Evolutionary conservation across 169 alveolate species (phyloP).

Genomic region (Miamiensis avidus): DNA sequence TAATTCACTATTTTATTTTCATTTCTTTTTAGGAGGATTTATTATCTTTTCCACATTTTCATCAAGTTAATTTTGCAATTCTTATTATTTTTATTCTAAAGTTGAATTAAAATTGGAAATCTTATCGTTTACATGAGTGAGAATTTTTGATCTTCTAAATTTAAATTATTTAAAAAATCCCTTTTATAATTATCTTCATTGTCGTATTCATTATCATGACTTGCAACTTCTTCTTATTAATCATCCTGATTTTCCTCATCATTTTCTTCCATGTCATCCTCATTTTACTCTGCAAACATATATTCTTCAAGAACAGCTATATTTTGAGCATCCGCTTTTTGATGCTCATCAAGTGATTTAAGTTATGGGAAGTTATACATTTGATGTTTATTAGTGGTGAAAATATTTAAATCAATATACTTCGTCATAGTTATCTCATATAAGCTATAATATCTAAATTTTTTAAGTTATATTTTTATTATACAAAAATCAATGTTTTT

Average conservation of each 20-base stretch:
- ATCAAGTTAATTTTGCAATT: background rate
- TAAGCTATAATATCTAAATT: background rate
- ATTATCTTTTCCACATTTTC: background rate
- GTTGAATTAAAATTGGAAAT: too few species aligned
- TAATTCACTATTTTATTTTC: too few species aligned
- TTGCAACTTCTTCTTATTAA: background rate
- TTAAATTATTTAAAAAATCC: too few species aligned
- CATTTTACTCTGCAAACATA: background rate
- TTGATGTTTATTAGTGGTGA: background rate
- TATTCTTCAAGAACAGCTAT: background rate
- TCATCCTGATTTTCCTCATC: background rate
- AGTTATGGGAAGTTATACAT: background rate
- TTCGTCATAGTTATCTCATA: background rate
- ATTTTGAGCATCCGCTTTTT: background rate
- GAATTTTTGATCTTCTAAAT: background rate
- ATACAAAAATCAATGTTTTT: background rate
- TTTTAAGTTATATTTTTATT: background rate
- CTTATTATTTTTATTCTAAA: background rate
- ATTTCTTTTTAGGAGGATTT: conserved; percentile 3
- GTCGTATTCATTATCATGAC: background rate
- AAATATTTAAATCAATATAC: background rate
- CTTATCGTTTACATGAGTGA: background rate
- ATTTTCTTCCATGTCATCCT: background rate
- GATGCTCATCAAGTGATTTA: background rate
- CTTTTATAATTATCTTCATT: background rate